phyloP scores from a whole-genome alignment of 495 filamentous ascomycete species.

The Bryoglossum gracile region DNA sequence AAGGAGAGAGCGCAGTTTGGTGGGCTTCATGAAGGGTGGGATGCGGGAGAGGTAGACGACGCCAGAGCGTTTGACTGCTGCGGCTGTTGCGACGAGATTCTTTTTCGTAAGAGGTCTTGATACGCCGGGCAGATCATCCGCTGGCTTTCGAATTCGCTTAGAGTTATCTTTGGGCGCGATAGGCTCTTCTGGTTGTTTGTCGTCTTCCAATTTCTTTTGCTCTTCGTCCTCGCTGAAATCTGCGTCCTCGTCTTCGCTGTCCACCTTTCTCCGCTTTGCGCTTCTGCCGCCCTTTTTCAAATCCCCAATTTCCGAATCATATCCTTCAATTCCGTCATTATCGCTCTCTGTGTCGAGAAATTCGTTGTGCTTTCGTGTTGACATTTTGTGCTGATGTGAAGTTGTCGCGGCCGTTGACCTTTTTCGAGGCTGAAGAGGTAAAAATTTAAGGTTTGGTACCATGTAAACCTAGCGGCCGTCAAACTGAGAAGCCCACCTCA shows the following conservation, averaged over 20 bases:
- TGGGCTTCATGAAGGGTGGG: slow-evolving; percentile 91
- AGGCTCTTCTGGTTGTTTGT: slow-evolving; percentile 22
- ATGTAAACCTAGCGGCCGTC: not conserved
- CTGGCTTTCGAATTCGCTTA: slow-evolving; percentile 12
- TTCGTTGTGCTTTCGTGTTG: slow-evolving; percentile 54
- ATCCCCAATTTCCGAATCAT: slow-evolving; percentile 61
- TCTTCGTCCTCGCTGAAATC: slow-evolving; percentile 27
- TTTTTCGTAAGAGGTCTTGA: slow-evolving; percentile 48
- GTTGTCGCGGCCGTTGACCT: no score
- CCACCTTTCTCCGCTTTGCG: slow-evolving; percentile 60
- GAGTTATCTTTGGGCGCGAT: slow-evolving; percentile 5
- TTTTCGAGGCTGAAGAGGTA: slow-evolving; percentile 1
- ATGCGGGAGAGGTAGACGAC: slow-evolving; percentile 86
- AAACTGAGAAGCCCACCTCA: no score
- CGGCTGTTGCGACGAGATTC: slow-evolving; percentile 50
- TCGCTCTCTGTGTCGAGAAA: slow-evolving; percentile 71
- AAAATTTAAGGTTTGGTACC: slow-evolving; percentile 9
- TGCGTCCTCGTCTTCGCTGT: slow-evolving; percentile 38
- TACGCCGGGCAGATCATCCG: slow-evolving; percentile 38
- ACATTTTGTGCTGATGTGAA: slow-evolving; percentile 15
- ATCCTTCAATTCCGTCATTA: slow-evolving; percentile 49
- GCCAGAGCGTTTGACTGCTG: slow-evolving; percentile 57
- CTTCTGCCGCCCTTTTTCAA: slow-evolving; percentile 54
- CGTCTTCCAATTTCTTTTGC: slow-evolving; percentile 5
- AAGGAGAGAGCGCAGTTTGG: slow-evolving; percentile 69